Conservation (phyloP, 2,329 filamentous ascomycete species). For the Alternaria sp. region DNA sequence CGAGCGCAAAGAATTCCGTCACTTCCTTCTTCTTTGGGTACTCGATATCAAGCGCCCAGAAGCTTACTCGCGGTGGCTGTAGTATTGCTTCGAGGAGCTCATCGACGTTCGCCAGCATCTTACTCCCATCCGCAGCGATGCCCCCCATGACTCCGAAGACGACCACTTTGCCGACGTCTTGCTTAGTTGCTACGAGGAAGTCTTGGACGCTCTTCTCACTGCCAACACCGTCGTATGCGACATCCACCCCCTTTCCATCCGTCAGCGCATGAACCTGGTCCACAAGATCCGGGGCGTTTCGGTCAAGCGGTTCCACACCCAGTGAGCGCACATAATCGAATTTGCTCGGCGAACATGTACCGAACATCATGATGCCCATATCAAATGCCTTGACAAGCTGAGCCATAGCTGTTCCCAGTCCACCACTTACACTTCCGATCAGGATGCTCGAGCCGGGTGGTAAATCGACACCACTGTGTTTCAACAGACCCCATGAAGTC, state of each 20-base stretch:
- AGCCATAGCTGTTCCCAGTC: conserved; percentile 13
- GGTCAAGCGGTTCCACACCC: conserved; percentile 13
- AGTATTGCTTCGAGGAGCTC: conserved; percentile 1
- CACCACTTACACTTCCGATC: conserved; percentile 14
- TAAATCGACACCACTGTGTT: conserved; percentile 11
- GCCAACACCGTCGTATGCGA: conserved; percentile 13
- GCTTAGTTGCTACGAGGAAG: conserved; percentile 6
- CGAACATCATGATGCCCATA: conserved; percentile 12
- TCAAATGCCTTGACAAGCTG: conserved; percentile 12
- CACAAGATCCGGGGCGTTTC: conserved; percentile 8
- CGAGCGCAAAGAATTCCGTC: conserved; percentile 7
- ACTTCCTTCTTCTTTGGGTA: conserved; percentile 6
- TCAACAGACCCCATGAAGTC: conserved; percentile 17
- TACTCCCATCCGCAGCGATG: conserved; percentile 11
- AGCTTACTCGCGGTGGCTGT: conserved; percentile 3
- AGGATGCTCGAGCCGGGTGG: conserved; percentile 11
- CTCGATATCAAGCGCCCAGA: conserved; percentile 5
- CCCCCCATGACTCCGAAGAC: conserved; percentile 12
- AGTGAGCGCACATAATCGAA: conserved; percentile 16
- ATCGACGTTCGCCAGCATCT: neutral
- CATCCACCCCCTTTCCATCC: conserved; percentile 11
- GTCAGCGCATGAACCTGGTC: conserved; percentile 10
- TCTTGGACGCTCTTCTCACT: conserved; percentile 10
- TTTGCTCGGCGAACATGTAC: conserved; percentile 11
- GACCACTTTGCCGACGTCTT: conserved; percentile 8